Percentiles rank a stretch among this genome's conserved stretches.
These are phyloP conservation scores for Populus hybrid DNA, from an alignment of 441 rosid species.

Conservation along the genomic window DNA sequence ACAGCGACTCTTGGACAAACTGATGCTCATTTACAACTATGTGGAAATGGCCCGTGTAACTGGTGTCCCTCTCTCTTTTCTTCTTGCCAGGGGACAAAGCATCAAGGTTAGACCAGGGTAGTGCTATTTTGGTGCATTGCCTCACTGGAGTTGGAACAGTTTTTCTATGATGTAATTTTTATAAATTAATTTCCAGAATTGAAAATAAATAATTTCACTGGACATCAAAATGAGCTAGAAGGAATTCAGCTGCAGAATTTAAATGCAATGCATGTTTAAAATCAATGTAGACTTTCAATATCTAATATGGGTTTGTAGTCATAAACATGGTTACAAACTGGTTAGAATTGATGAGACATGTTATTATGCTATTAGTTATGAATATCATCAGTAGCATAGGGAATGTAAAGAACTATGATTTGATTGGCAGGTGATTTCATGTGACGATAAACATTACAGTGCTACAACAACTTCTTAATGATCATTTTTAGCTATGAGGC, in stretches of 20 bases:
- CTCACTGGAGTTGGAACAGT: background rate
- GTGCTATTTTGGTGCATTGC: background rate
- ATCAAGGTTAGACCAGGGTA: conserved; percentile 58
- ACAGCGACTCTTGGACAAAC: conserved; percentile 91
- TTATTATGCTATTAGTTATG: background rate
- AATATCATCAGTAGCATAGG: background rate
- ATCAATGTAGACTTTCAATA: background rate
- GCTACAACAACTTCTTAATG: background rate
- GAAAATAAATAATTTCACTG: background rate
- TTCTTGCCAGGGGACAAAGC: conserved; percentile 98
- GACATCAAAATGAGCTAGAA: background rate
- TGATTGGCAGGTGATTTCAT: background rate
- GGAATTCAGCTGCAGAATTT: background rate
- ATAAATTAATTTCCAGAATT: background rate
- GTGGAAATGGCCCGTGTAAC: conserved; percentile 99
- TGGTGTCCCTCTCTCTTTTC: conserved; percentile 94
- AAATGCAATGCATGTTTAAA: background rate
- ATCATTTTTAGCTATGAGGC: background rate
- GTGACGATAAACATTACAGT: background rate
- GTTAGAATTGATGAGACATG: background rate
- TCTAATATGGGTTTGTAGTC: background rate
- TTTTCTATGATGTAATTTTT: background rate
- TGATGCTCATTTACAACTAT: conserved; percentile 91
- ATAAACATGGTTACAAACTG: background rate
- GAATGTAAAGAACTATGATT: background rate